phyloP scores from a whole-genome alignment of 2,329 filamentous ascomycete genomes.

The Hypoxylon sp. region DNA sequence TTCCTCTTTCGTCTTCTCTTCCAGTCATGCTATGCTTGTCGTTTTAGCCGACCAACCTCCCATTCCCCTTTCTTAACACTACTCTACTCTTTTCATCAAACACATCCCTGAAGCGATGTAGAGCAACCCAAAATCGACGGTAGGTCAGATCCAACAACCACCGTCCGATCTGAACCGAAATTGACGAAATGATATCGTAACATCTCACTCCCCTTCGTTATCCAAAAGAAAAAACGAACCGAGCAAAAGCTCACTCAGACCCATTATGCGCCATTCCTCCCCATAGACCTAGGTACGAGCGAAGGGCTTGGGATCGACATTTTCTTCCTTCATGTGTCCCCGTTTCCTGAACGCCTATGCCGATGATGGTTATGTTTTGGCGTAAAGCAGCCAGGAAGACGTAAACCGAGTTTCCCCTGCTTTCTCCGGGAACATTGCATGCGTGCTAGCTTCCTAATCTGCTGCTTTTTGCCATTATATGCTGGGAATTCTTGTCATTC shows the following conservation, averaged over 20 bases:
- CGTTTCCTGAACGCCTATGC: slow-evolving; percentile 37
- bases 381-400: slow-evolving; percentile 12
- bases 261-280: slow-evolving; percentile 26
- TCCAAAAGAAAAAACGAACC: slow-evolving; percentile 33
- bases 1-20: slow-evolving; percentile 22
- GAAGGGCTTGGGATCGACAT: slow-evolving; percentile 36
- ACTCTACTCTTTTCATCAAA: slow-evolving; percentile 9
- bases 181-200: neutral
- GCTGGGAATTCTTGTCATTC: slow-evolving; percentile 25
- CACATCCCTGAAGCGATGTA: neutral
- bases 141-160: neutral
- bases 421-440: neutral
- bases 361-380: slow-evolving; percentile 25
- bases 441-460: slow-evolving; percentile 7
- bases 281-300: slow-evolving; percentile 25
- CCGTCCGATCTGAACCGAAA: neutral
- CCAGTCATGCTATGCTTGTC: slow-evolving; percentile 30
- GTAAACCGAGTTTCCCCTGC: slow-evolving; percentile 10
- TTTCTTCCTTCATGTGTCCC: slow-evolving; percentile 15
- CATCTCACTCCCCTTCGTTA: slow-evolving; percentile 8
- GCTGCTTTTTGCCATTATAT: slow-evolving; percentile 30
- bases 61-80: neutral
- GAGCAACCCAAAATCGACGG: neutral
- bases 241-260: slow-evolving; percentile 14
- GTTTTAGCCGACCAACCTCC: slow-evolving; percentile 2